These are phyloP conservation scores for Silene noctiflora DNA, from an alignment of 179 eudicot species.

Conservation along the genomic window DNA sequence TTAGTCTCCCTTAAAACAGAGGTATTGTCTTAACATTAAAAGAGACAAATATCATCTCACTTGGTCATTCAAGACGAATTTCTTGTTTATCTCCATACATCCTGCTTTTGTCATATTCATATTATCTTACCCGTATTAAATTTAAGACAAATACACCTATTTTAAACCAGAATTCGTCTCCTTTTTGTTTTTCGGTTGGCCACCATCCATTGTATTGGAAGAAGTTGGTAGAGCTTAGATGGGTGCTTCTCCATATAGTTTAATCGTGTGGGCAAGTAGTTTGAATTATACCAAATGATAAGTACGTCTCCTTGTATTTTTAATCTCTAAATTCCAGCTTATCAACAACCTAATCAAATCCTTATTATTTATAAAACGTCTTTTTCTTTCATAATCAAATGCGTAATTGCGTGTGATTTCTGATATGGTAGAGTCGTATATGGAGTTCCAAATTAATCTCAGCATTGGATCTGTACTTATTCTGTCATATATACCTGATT, in stretches of 20 bases:
- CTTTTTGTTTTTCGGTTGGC: background rate
- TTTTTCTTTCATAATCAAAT: constrained; percentile 15
- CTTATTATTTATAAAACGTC: background rate
- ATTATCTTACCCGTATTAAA: too few relatives aligned
- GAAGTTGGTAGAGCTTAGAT: background rate
- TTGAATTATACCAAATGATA: constrained; percentile 7
- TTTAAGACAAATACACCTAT: too few relatives aligned
- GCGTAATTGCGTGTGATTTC: constrained; percentile 15
- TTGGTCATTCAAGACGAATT: too few relatives aligned
- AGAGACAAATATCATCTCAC: too few relatives aligned
- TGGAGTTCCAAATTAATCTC: background rate
- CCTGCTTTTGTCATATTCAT: too few relatives aligned
- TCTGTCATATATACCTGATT: background rate
- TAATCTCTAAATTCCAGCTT: constrained; percentile 5
- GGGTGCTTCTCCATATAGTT: constrained; percentile 23
- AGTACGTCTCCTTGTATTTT: background rate
- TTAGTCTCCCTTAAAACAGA: background rate
- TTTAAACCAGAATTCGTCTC: too few relatives aligned
- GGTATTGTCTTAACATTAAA: background rate
- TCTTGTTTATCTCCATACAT: too few relatives aligned
- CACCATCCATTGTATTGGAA: background rate
- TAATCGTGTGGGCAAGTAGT: constrained; percentile 25
- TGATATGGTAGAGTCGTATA: constrained; percentile 9
- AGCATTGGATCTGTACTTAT: constrained; percentile 7
- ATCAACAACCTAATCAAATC: constrained; percentile 13